phyloP scores from a whole-genome alignment of 805 yeast genomes.

The Ogataea methylovora region DNA sequence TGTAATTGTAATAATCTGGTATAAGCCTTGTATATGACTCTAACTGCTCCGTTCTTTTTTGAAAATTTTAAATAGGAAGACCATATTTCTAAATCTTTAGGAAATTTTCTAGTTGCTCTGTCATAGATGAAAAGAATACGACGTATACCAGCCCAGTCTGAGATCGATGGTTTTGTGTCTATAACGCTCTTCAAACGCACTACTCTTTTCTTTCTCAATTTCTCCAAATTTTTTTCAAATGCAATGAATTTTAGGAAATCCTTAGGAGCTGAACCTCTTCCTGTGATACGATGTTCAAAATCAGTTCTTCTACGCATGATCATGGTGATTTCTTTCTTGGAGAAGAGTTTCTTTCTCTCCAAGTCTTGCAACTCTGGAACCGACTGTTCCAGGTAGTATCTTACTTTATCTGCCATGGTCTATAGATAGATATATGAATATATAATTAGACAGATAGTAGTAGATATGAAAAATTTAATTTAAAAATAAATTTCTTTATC shows the following conservation, averaged over 20 bases:
- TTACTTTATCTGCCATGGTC: conserved; percentile 32
- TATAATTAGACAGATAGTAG: no score
- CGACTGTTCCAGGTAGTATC: conserved; percentile 55
- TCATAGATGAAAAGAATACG: conserved; percentile 78
- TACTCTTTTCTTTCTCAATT: conserved; percentile 64
- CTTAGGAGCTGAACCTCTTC: conserved; percentile 70
- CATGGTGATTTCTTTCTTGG: conserved; percentile 70
- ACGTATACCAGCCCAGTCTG: conserved; percentile 83
- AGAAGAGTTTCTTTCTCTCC: conserved; percentile 71
- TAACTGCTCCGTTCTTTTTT: conserved; percentile 58
- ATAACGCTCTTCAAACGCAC: conserved; percentile 51
- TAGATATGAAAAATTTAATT: no score
- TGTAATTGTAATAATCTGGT: conserved; percentile 75
- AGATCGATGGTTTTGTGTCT: conserved; percentile 55
- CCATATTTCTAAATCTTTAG: conserved; percentile 77
- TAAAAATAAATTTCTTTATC: no score
- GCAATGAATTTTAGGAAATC: conserved; percentile 76
- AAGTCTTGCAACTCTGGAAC: conserved; percentile 92
- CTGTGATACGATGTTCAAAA: conserved; percentile 83
- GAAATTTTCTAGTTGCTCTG: conserved; percentile 73
- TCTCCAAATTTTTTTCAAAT: conserved; percentile 76
- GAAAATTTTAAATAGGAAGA: conserved; percentile 62
- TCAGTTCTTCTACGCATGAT: conserved; percentile 93
- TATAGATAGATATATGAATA: not conserved
- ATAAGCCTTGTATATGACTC: conserved; percentile 68